phyloP scores from a whole-genome alignment of 805 yeast genomes.

The Metschnikowia sp. region DNA sequence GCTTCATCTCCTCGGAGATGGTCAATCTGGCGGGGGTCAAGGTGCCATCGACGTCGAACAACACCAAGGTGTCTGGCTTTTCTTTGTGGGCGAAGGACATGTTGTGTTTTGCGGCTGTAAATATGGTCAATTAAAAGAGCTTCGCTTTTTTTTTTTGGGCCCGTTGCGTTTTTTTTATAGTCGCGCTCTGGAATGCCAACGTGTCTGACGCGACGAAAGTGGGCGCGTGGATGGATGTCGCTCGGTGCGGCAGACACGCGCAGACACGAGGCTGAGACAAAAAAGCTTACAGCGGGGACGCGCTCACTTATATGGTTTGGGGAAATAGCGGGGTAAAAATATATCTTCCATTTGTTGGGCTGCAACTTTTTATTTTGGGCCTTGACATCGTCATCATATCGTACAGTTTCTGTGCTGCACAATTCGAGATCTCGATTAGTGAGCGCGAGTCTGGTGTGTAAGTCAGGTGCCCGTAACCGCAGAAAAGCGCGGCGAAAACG shows the following conservation, averaged over 20 bases:
- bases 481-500: too few relatives aligned
- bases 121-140: not conserved
- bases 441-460: too few relatives aligned
- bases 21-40: constrained; percentile 92
- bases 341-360: not conserved
- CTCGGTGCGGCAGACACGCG: constrained; percentile 2
- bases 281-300: not conserved
- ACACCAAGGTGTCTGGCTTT: constrained; percentile 81
- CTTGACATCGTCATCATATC: too few relatives aligned
- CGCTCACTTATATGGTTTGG: not conserved
- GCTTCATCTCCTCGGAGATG: constrained; percentile 73
- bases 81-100: constrained; percentile 71
- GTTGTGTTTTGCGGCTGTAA: not conserved
- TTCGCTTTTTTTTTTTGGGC: not conserved
- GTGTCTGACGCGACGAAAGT: constrained; percentile 8
- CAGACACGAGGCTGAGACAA: constrained; percentile 2
- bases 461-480: too few relatives aligned
- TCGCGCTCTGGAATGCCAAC: constrained; percentile 5
- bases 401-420: too few relatives aligned
- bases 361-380: not conserved
- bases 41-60: constrained; percentile 98
- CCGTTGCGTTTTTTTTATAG: not conserved
- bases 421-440: too few relatives aligned
- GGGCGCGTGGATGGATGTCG: constrained; percentile 6
- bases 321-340: not conserved